Base-by-base conservation (phyloP, 202 grass and related monocot species). In the Hordeum pubiflorum region DNA sequence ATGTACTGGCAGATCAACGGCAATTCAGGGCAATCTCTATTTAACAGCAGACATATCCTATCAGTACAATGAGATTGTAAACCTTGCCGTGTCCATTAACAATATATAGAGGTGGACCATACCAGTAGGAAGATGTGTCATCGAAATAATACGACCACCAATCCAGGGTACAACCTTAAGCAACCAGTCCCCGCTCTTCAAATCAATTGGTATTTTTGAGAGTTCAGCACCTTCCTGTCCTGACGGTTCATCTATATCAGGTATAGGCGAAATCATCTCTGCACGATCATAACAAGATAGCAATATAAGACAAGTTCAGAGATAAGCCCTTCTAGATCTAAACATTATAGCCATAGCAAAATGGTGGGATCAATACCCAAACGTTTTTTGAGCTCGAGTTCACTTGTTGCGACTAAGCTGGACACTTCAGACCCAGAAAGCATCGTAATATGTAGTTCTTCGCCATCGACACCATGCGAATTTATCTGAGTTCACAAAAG, bases 131-230 rank as follows among this genome's bases (percentile, higher is more conserved):
- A 91, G 84, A 91, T 98, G 96, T 34, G 73, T 69, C 92, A 98
- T 95, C 7, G 92, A 98, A 40, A 95, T 87, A 88, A 94, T 87
- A 60, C 95, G 92, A 34, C 92, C 95, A 0, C 95, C 95, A 79
- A 98, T 94, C 90, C 95, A 95, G 3, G 92, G 95, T 34, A 98
- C 90, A 79, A 98, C 60, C 74, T 95, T 94, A 78, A 98, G 84
- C 34, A 64, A 54, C 95, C 95, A 98, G 73, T 98, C 82, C 57
- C 92, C 86, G 78, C 90, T 95, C 60, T 91, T 94, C 54, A 98
- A 78, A 84, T 98, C 92, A 50, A 98, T 60, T 86, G 95, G 90
- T 83, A 69, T 85, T 79, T 95, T 95, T 58, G 80, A 98, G 34
- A 98, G 95, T 66, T 98, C 92, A 68, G 80, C 62, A 41, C 90